Evolutionary conservation across 176 grass and related monocot species (phyloP).

Genomic region (Aegilops tauschii): DNA sequence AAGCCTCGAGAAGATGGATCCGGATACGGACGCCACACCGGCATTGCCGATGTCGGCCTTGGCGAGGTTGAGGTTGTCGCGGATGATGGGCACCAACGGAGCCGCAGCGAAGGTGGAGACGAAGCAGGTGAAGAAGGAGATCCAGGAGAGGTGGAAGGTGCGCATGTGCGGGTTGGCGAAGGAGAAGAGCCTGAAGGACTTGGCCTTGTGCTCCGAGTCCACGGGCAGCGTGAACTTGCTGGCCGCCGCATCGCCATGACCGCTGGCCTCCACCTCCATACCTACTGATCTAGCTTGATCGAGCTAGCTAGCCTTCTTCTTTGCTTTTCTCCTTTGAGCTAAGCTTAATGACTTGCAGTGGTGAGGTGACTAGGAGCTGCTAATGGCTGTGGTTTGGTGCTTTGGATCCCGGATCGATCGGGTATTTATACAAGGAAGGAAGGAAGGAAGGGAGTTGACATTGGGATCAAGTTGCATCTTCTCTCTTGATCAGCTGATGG

Average conservation of each 20-base stretch:
- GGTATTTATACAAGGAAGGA: not conserved
- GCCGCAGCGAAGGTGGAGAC: too few species aligned
- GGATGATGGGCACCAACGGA: too few species aligned
- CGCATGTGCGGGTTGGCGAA: constrained; percentile 57
- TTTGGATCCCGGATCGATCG: not conserved
- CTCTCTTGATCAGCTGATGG: too few species aligned
- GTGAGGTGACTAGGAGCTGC: not conserved
- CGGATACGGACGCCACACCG: constrained; percentile 76
- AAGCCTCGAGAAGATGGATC: constrained; percentile 80
- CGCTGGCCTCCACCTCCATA: not conserved
- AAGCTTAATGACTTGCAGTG: not conserved
- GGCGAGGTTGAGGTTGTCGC: too few species aligned
- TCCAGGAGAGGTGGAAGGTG: too few species aligned
- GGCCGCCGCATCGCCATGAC: not conserved
- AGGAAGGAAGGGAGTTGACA: not conserved
- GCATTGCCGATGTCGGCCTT: not conserved
- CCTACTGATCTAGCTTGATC: not conserved
- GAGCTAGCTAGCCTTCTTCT: not conserved
- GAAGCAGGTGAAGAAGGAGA: too few species aligned
- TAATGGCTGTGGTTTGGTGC: not conserved
- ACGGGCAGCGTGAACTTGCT: constrained; percentile 59
- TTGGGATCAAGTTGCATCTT: not conserved
- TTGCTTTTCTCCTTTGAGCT: not conserved
- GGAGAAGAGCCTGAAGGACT: constrained; percentile 50
- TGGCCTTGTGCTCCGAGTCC: constrained; percentile 92